phyloP scores from a whole-genome alignment of 371 early-diverging fungal species.

The Rhizopus sp. region DNA sequence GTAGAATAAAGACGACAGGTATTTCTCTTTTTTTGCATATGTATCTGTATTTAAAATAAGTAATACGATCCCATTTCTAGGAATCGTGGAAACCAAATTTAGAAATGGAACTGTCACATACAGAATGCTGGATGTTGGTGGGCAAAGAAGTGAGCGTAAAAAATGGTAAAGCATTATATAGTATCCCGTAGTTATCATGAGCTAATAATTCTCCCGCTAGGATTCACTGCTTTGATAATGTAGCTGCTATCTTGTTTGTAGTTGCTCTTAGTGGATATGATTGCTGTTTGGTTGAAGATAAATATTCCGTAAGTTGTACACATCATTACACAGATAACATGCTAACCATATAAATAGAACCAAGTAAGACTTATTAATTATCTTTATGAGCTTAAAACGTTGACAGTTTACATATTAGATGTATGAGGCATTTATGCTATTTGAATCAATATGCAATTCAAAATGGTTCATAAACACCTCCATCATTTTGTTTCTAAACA shows the following conservation, averaged over 20 bases:
- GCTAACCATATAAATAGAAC: conserved; percentile 32
- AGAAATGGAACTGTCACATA: conserved; percentile 77
- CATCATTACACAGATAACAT: conserved; percentile 11
- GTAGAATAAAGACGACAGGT: conserved; percentile 57
- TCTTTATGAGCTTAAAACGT: neutral
- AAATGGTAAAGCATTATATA: conserved; percentile 62
- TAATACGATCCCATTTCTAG: conserved; percentile 37
- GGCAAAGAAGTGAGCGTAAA: conserved; percentile 90
- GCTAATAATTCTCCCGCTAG: conserved; percentile 4
- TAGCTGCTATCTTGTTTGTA: conserved; percentile 90
- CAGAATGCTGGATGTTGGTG: conserved; percentile 94
- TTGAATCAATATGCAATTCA: conserved; percentile 90
- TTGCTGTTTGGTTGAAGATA: conserved; percentile 93
- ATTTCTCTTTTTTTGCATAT: neutral
- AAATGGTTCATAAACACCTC: conserved; percentile 90
- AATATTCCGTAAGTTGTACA: conserved; percentile 73
- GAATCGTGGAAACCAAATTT: conserved; percentile 87
- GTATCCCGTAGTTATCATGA: neutral
- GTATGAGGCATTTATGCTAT: conserved; percentile 90
- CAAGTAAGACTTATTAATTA: conserved; percentile 26
- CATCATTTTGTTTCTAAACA: conserved; percentile 94
- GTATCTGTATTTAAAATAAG: neutral
- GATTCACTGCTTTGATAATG: conserved; percentile 95
- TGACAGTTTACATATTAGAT: conserved; percentile 40
- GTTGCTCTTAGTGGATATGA: conserved; percentile 95